Conservation (phyloP, 2,329 filamentous ascomycete genomes). For the Thielaviopsis ethacetica region DNA sequence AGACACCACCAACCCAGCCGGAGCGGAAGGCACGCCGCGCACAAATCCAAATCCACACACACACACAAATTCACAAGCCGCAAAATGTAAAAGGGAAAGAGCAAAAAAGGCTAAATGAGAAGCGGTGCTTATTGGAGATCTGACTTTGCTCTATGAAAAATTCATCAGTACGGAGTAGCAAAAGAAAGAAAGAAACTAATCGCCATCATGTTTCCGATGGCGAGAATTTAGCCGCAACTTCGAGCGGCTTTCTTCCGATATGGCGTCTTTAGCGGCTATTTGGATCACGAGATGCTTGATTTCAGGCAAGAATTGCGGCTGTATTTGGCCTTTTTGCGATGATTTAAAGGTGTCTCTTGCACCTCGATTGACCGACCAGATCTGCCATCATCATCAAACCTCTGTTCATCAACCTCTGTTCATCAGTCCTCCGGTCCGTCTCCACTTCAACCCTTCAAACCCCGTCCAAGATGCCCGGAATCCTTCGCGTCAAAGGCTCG, state of each 20-base stretch:
- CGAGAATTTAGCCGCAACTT: not conserved
- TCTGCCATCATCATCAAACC: no score
- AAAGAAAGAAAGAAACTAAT: no score
- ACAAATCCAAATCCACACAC: no score
- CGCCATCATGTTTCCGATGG: no score
- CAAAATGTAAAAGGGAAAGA: not conserved
- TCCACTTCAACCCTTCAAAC: not conserved
- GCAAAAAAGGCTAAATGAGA: not conserved
- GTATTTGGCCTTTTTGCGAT: not conserved
- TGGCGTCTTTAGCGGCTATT: not conserved
- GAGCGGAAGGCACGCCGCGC: not conserved
- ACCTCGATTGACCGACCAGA: no score
- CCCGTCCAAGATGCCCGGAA: not conserved
- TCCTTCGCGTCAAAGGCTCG: slow-evolving; percentile 19
- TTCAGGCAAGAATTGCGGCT: not conserved
- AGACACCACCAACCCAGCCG: not conserved
- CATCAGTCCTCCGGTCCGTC: no score
- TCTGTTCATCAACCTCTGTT: no score
- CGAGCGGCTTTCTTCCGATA: not conserved
- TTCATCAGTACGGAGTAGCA: not conserved
- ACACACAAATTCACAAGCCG: no score
- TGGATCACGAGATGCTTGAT: not conserved
- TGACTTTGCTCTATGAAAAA: not conserved
- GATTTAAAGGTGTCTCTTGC: not conserved
- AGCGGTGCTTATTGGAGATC: no score